phyloP scores from a whole-genome alignment of 2,329 filamentous ascomycete species.

The Botrytis galanthina region DNA sequence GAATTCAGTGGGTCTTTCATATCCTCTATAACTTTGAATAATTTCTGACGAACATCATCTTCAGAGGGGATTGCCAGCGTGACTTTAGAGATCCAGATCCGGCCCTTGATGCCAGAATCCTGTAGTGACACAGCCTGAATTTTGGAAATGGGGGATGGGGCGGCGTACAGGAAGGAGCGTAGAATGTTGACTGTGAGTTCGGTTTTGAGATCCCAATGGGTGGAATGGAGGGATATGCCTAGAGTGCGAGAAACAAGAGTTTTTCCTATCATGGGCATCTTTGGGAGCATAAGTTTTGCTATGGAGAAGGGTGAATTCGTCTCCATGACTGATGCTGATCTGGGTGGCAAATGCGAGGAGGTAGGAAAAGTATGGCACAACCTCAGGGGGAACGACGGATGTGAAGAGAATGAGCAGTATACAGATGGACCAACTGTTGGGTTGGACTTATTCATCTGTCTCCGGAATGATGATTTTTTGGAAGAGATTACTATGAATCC shows the following conservation, averaged over 20 bases:
- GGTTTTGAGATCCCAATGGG: conserved; percentile 76
- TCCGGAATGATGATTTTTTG: not conserved
- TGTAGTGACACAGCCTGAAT: conserved; percentile 60
- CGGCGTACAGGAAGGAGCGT: conserved; percentile 55
- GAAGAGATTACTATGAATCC: not conserved
- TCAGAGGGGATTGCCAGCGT: conserved; percentile 57
- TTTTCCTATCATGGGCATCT: conserved; percentile 60
- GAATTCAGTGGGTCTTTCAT: conserved; percentile 42
- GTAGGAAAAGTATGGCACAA: not conserved
- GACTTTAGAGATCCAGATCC: conserved; percentile 77
- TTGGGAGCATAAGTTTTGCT: conserved; percentile 44
- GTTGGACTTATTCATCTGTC: not conserved
- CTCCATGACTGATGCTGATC: conserved; percentile 25
- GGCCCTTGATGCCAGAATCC: conserved; percentile 70
- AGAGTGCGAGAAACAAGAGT: conserved; percentile 63
- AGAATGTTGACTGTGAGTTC: conserved; percentile 70
- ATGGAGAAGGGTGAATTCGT: conserved; percentile 38
- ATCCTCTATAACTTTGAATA: conserved; percentile 57
- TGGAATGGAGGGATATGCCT: conserved; percentile 64
- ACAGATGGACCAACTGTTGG: not conserved
- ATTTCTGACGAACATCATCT: conserved; percentile 53
- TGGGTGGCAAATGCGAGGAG: conserved; percentile 36
- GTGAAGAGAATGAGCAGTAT: no score
- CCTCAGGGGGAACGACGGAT: not conserved
- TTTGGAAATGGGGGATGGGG: conserved; percentile 49